Base-by-base conservation (phyloP, 495 filamentous ascomycete species). In the Talaromyces adpressus region DNA sequence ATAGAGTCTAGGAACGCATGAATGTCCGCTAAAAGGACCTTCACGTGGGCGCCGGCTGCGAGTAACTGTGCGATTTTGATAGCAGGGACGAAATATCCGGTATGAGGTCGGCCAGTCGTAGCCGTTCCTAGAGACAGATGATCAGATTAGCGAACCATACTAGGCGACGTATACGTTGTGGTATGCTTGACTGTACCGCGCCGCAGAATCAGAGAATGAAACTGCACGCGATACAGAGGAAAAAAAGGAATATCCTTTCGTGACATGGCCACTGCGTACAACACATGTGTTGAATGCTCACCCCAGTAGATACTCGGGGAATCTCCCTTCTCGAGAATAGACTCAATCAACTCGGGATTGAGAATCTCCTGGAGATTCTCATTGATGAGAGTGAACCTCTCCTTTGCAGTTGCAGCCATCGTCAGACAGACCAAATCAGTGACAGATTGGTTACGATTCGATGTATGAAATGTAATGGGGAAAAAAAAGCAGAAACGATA, bases 1-100 rank as follows among this genome's bases (percentile, higher is more conserved):
- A 91, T 80, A 75, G 89, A 90, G 76, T 93, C 90, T 61, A 92
- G 86, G 76, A 88, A 91, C 65, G 83, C 87, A 70, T 91, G 90
- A 7, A 85, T 74, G 66, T 96, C 91, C 65, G 91, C n/a, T n/a
- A n/a, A n/a, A n/a, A n/a, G n/a, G n/a, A n/a, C n/a, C n/a, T n/a
- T n/a, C n/a, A n/a, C n/a, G n/a, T n/a, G n/a, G n/a, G n/a, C n/a
- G n/a, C 90, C 92, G 23, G 94, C 92, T 34, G 81, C 81, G 3
- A 98, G 85, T 65, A 96, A 85, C 68, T 98, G 87, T 34, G 92
- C 93, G 68, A 98, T 87, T 75, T 97, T 98, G 64, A 97, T 77
- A 70, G 86, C 87, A 14, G 89, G 83, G 2, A 93, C 88, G 63
- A 93, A 91, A 81, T 97, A 97, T 47, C 91, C 89, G 67, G 82